Percentiles rank a stretch among this genome's conserved stretches.
phyloP scores from a whole-genome alignment of 1,284 basidiomycete species.

The Sporisorium graminicola region DNA sequence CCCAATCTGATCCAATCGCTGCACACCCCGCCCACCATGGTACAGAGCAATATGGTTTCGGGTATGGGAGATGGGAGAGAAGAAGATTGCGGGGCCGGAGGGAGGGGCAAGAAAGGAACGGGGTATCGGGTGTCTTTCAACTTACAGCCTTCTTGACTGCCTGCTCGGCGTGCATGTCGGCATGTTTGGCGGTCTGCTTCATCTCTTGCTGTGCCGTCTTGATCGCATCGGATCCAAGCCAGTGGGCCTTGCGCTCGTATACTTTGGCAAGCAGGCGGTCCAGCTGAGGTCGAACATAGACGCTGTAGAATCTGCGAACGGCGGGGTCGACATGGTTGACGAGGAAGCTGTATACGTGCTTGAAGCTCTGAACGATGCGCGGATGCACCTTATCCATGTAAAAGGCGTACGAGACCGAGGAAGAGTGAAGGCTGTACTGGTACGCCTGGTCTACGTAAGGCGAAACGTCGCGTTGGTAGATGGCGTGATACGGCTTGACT shows the following conservation, averaged over 20 bases:
- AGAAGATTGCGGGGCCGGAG: neutral
- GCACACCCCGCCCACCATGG: neutral
- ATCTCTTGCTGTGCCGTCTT: constrained; percentile 44
- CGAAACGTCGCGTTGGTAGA: constrained; percentile 66
- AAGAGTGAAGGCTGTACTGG: constrained; percentile 45
- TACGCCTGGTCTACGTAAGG: constrained; percentile 61
- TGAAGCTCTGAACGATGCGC: constrained; percentile 41
- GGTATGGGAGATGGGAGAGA: neutral
- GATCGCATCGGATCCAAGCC: constrained; percentile 50
- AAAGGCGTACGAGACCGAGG: constrained; percentile 46
- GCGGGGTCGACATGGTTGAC: constrained; percentile 59
- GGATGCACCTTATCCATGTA: constrained; percentile 66
- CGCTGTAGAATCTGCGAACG: constrained; percentile 51
- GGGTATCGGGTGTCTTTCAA: constrained; percentile 3
- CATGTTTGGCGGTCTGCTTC: constrained; percentile 34
- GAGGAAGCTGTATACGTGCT: constrained; percentile 54
- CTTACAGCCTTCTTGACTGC: constrained; percentile 53
- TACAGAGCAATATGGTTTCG: neutral
- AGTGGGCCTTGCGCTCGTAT: constrained; percentile 58
- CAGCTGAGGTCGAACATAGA: constrained; percentile 60
- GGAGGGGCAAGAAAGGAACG: neutral
- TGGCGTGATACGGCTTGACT: constrained; percentile 63
- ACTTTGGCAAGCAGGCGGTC: constrained; percentile 55
- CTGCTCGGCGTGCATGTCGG: constrained; percentile 41
- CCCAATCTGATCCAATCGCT: constrained; percentile 2